Evolutionary conservation across 345 rosid genomes (phyloP), one percentile per base, ranked within the genome.

Genomic region (Eucalyptus erythrocorys): DNA sequence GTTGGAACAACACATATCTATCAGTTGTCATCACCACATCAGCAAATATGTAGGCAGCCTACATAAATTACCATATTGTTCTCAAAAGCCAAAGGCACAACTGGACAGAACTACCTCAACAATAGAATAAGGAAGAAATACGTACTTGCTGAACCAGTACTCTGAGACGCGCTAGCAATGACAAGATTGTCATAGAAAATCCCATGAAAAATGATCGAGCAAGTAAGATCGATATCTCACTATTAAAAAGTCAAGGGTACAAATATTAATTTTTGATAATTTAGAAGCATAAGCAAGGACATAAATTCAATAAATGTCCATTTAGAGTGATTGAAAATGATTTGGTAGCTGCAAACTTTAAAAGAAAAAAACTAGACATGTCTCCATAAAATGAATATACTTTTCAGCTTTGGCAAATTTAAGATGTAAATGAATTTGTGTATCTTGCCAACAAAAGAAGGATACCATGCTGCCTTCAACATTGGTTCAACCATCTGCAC

Each of bases 401-500:
- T 40, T 40, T 76, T 76, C 84, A 34, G 40, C 43, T 10, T 86
- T 86, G 21, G 30, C 61, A 51, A 86, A n/a, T 34, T 40, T 50
- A 10, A 19, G n/a, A 26, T 49, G 55, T 12, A n/a, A 45, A 50
- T 86, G 45, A 50, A 50, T 49, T 86, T 86, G 27, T 32, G 19
- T 7, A 86, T 10, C 19, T 86, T 45, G 61, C 27, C 80, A 84
- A 53, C 43, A 89, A 9, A 43, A 85, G 50, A 87, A 91, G 95
- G 95, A 92, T 93, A 97, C 98, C 82, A 91, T 84, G 99, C 99
- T 68, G 99, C 98, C 93, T 94, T 96, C 89, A 98, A 89, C 91
- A 98, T 96, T 32, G 99, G 97, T 90, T 97, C 98, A 88, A 95
- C 96, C 95, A 97, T 95, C 99, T 97, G 97, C 92, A 93, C 89